phyloP scores from a whole-genome alignment of 371 early-diverging fungal genomes.

The Nematocida sp. region DNA sequence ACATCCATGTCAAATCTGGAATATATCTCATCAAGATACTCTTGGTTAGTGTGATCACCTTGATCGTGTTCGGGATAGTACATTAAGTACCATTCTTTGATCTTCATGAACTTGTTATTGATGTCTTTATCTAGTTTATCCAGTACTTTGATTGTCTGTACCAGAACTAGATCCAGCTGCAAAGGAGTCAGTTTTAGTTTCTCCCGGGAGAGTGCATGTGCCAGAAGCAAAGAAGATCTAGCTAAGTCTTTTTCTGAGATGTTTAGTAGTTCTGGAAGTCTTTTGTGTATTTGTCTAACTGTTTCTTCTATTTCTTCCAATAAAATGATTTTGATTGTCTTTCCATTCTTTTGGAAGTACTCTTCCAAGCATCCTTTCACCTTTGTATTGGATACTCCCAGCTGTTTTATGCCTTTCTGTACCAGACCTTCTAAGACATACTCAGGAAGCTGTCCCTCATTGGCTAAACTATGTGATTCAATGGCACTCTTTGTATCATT shows the following conservation, averaged over 20 bases:
- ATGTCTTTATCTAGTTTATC: constrained; percentile 88
- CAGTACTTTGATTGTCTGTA: constrained; percentile 79
- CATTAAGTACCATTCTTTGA: constrained; percentile 85
- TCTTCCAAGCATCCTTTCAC: not conserved
- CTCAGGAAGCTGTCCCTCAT: constrained; percentile 1
- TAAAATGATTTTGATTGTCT: not conserved
- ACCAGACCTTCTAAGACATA: not conserved
- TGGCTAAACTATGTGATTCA: not conserved
- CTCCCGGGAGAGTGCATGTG: constrained; percentile 32
- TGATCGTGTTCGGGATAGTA: constrained; percentile 80
- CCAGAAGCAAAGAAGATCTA: constrained; percentile 24
- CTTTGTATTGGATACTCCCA: constrained; percentile 15
- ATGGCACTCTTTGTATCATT: constrained; percentile 7
- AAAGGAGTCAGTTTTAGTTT: constrained; percentile 26
- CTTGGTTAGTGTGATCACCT: constrained; percentile 71
- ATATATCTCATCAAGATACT: constrained; percentile 69
- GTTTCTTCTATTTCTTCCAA: constrained; percentile 3
- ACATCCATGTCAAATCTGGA: constrained; percentile 49
- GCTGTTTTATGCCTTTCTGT: not conserved
- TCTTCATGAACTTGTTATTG: constrained; percentile 86
- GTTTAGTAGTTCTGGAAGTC: constrained; percentile 29
- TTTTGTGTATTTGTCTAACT: constrained; percentile 18
- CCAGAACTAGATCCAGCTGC: constrained; percentile 75
- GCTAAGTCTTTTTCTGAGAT: constrained; percentile 22
- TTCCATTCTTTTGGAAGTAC: not conserved